A percentile compares a stretch with the other conserved stretches of the same genome.
Conservation (phyloP, 2,329 filamentous ascomycete species). For the Colletotrichum euphorbiae region DNA sequence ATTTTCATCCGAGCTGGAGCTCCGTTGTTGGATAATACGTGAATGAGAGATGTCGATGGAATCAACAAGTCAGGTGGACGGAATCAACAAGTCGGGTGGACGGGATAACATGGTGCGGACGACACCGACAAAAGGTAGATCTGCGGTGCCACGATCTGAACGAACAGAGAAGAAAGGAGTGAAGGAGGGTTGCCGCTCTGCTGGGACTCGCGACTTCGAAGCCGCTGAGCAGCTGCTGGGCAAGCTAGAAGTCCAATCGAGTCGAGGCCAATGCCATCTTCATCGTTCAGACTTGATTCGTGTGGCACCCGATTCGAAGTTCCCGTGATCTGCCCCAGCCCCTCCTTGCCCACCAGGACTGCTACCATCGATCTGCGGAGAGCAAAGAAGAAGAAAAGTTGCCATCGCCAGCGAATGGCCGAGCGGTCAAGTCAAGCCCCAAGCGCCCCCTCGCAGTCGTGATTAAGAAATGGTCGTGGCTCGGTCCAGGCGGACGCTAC, state of each 20-base stretch:
- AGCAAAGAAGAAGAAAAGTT: constrained; percentile 34
- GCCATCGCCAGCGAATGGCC: constrained; percentile 14
- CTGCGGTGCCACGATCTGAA: constrained; percentile 32
- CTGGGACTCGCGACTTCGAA: constrained; percentile 24
- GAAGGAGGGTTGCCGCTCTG: constrained; percentile 13
- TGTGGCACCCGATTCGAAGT: constrained; percentile 22
- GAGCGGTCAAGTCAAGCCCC: constrained; percentile 21
- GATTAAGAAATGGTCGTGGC: constrained; percentile 19
- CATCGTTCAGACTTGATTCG: constrained; percentile 9
- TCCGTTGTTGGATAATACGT: background rate
- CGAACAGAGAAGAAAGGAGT: constrained; percentile 8
- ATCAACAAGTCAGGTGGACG: constrained; percentile 22
- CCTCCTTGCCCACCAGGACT: constrained; percentile 35
- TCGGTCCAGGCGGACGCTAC: constrained; percentile 25
- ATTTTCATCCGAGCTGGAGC: background rate
- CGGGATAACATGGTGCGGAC: background rate
- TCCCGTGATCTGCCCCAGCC: constrained; percentile 30
- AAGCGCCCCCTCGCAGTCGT: constrained; percentile 32
- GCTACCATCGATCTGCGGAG: constrained; percentile 39
- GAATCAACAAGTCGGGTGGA: constrained; percentile 2
- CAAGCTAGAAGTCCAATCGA: background rate
- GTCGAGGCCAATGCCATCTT: background rate
- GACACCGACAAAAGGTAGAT: constrained; percentile 20
- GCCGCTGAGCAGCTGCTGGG: background rate
- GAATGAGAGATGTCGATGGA: constrained; percentile 14